Conservation (phyloP, 345 rosid species). For the Eucalyptus sp. region DNA sequence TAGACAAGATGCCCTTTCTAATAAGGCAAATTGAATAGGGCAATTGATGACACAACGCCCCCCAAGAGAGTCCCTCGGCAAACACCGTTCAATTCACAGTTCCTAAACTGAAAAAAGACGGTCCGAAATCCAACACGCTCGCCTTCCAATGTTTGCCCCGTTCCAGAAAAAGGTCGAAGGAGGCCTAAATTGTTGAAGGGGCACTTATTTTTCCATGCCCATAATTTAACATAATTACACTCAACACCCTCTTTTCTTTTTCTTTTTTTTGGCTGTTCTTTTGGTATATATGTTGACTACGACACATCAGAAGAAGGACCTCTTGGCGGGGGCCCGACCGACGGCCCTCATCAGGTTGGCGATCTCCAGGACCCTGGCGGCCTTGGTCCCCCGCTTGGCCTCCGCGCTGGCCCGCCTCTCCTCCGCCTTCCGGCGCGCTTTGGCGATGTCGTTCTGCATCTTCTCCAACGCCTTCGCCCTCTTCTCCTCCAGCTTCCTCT, state of each 20-base stretch:
- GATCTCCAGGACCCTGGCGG: constrained; percentile 58
- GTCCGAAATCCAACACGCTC: neutral
- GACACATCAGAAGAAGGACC: constrained; percentile 50
- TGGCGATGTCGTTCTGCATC: constrained; percentile 81
- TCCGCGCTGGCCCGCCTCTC: constrained; percentile 90
- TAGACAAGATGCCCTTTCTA: neutral
- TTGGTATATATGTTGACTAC: neutral
- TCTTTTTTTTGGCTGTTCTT: neutral
- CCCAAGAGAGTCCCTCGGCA: neutral
- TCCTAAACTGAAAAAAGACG: neutral
- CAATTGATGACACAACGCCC: neutral
- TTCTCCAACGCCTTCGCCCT: constrained; percentile 76
- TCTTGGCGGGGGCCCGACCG: constrained; percentile 76
- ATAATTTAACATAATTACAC: neutral
- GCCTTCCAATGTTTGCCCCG: neutral
- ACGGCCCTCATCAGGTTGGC: constrained; percentile 92
- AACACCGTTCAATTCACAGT: neutral
- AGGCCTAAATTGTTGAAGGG: neutral
- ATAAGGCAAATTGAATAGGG: neutral
- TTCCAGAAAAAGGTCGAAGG: neutral
- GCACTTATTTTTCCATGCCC: neutral
- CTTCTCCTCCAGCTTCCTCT: constrained; percentile 97
- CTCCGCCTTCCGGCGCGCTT: constrained; percentile 80
- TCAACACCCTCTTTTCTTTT: neutral
- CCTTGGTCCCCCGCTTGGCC: constrained; percentile 70